Conservation (phyloP, 2,329 filamentous ascomycete species). For the Trichoderma sp. region DNA sequence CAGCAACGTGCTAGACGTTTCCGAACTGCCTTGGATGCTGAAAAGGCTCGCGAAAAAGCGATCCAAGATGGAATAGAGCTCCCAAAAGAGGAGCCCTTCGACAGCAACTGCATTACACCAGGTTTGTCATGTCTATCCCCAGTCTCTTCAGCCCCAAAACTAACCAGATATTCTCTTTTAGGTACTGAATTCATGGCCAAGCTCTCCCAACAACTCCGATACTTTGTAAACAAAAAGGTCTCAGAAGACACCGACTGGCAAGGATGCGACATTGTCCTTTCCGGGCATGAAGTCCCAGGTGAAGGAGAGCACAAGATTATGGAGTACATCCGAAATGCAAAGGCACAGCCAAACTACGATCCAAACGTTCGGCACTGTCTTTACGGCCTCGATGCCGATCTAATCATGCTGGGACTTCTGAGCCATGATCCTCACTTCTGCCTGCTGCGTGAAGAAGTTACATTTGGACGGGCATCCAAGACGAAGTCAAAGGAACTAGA, state of each 20-base stretch:
- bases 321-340: conserved; percentile 98
- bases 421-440: conserved; percentile 99
- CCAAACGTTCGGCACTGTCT: conserved; percentile 94
- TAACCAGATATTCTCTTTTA: conserved; percentile 27
- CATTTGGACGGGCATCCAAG: conserved; percentile 85
- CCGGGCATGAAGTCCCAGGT: conserved; percentile 95
- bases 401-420: conserved; percentile 97
- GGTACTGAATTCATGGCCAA: conserved; percentile 96
- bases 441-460: conserved; percentile 94
- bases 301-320: conserved; percentile 99
- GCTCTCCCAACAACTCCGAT: conserved; percentile 89
- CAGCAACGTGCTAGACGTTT: conserved; percentile 96
- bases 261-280: conserved; percentile 91
- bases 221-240: conserved; percentile 98
- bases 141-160: background rate
- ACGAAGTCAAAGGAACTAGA: conserved; percentile 94
- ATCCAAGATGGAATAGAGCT: conserved; percentile 86
- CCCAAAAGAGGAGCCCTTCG: conserved; percentile 93
- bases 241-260: conserved; percentile 98
- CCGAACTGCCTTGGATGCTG: conserved; percentile 87
- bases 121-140: conserved; percentile 45
- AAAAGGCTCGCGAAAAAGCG: conserved; percentile 89
- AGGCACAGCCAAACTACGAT: conserved; percentile 91
- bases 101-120: conserved; percentile 98
- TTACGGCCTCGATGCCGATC: conserved; percentile 93